Conservation (phyloP, 2,329 filamentous ascomycete species). For the Phoma sp. region DNA sequence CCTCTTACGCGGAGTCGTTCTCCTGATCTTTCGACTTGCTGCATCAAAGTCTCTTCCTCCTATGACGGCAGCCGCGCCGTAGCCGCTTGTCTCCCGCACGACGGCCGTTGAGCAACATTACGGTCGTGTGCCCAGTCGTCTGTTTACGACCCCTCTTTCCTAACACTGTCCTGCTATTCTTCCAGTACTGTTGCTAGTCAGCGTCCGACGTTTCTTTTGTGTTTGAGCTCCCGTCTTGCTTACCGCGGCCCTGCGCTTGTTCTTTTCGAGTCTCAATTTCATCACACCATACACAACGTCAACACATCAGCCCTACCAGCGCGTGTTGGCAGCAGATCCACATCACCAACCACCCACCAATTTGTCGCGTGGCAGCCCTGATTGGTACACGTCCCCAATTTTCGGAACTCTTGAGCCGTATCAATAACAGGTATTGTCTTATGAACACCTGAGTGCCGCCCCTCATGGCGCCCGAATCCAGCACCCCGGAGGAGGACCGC, state of each 20-base stretch:
- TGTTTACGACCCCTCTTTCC: constrained; percentile 15
- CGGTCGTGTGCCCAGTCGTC: constrained; percentile 10
- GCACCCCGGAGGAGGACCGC: constrained; percentile 24
- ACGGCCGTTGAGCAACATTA: constrained; percentile 10
- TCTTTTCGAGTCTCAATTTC: constrained; percentile 11
- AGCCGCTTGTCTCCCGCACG: constrained; percentile 13
- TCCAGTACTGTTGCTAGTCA: constrained; percentile 8
- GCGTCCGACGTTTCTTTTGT: constrained; percentile 15
- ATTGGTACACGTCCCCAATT: constrained; percentile 1
- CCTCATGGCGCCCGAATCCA: constrained; percentile 20
- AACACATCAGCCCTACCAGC: constrained; percentile 16
- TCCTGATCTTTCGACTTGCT: constrained; percentile 12
- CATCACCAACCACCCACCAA: constrained; percentile 11
- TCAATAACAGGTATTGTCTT: background rate
- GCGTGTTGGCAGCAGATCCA: constrained; percentile 13
- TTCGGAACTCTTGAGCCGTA: background rate
- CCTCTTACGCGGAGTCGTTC: constrained; percentile 12
- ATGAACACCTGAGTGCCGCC: constrained; percentile 5
- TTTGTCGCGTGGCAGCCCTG: constrained; percentile 17
- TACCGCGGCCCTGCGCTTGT: constrained; percentile 1
- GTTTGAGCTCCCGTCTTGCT: constrained; percentile 17
- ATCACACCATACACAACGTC: constrained; percentile 12
- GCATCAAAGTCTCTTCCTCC: constrained; percentile 7
- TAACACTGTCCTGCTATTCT: constrained; percentile 2
- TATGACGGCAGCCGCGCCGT: constrained; percentile 14